Percentiles rank a stretch among this genome's conserved stretches.
phyloP scores from a whole-genome alignment of 2,329 filamentous ascomycete genomes.

The Aspergillus sp. region DNA sequence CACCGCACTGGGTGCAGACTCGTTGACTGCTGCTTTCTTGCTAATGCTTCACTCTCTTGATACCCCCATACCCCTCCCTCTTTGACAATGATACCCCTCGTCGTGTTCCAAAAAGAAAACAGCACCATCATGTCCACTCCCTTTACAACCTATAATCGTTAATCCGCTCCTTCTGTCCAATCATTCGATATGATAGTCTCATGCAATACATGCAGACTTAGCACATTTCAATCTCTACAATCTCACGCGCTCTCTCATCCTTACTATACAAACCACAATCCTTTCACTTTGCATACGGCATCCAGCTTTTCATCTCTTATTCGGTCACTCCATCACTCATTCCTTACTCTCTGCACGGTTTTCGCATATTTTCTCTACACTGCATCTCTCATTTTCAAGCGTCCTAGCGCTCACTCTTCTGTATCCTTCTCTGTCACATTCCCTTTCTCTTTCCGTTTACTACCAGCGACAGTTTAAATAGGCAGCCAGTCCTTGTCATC shows the following conservation, averaged over 20 bases:
- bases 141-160: not conserved
- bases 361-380: not conserved
- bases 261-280: not conserved
- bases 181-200: not conserved
- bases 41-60: not conserved
- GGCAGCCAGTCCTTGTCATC: not conserved
- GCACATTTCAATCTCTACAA: not conserved
- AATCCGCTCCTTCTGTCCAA: not conserved
- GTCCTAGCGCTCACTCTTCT: not conserved
- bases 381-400: not conserved
- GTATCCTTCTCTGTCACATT: not conserved
- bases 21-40: constrained; percentile 23
- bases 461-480: not conserved
- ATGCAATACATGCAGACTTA: not conserved
- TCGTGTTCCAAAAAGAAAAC: not conserved
- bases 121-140: not conserved
- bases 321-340: not conserved
- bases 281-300: not conserved
- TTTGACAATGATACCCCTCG: not conserved
- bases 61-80: not conserved
- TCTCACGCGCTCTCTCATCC: not conserved
- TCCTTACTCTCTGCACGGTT: not conserved
- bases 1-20: constrained; percentile 28
- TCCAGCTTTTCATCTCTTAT: not conserved
- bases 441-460: not conserved